Evolutionary conservation across 2,329 filamentous ascomycete genomes (phyloP).

Genomic region (Periconia digitata): DNA sequence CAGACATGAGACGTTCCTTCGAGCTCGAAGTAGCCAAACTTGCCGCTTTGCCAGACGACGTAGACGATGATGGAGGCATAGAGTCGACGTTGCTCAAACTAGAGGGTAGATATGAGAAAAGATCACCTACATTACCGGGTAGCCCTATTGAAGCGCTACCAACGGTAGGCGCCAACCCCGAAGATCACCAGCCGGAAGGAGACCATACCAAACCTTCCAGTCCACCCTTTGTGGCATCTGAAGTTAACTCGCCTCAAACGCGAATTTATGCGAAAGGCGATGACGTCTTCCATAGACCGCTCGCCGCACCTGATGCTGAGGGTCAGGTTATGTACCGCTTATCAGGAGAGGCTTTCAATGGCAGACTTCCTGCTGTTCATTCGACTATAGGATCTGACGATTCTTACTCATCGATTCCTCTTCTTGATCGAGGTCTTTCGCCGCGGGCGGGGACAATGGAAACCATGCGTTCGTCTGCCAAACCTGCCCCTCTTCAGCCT

Average conservation of each 20-base stretch:
- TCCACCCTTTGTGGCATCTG: conserved; percentile 20
- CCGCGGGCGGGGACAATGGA: conserved; percentile 39
- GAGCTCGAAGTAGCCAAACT: conserved; percentile 86
- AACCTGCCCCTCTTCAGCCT: conserved; percentile 35
- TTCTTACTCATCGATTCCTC: conserved; percentile 75
- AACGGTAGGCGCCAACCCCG: conserved; percentile 19
- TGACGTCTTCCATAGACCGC: conserved; percentile 29
- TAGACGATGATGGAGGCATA: conserved; percentile 74
- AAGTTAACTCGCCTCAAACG: conserved; percentile 16
- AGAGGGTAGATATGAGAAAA: conserved; percentile 77
- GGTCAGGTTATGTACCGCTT: conserved; percentile 34
- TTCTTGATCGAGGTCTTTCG: conserved; percentile 66
- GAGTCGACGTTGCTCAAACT: conserved; percentile 91
- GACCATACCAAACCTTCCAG: conserved; percentile 17
- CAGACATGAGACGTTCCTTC: conserved; percentile 68
- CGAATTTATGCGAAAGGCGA: conserved; percentile 20
- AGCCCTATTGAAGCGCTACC: conserved; percentile 14
- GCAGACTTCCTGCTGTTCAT: conserved; percentile 22
- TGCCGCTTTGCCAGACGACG: conserved; percentile 84
- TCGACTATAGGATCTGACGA: conserved; percentile 64
- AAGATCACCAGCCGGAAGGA: conserved; percentile 24
- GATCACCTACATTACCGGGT: conserved; percentile 22
- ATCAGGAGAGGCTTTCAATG: conserved; percentile 33
- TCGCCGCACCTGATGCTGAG: conserved; percentile 28
- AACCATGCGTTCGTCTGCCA: conserved; percentile 51